Base-by-base conservation (phyloP, 345 rosid species). In the Capsella bursapastoris region DNA sequence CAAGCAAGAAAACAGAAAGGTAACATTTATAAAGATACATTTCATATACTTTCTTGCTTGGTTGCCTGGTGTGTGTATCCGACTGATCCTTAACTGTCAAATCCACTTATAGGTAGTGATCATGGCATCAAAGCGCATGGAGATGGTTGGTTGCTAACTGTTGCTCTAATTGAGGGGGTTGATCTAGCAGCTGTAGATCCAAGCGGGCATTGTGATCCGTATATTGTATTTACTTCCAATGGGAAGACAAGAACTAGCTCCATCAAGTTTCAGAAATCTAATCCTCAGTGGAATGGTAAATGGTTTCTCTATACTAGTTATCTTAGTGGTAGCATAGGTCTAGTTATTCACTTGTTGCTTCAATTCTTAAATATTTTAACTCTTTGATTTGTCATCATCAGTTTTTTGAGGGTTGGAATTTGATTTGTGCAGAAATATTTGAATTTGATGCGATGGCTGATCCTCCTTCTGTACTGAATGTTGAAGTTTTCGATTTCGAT, bases 381-480 rank as follows among this genome's bases (percentile, higher is more conserved):
- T 56, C 51, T 70, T 70, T 55, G 67, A 56, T 70, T 12, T 56
- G 45, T 38, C 53, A 61, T 8, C 28, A 28, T 40, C 31, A 29
- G 47, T 34, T 55, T 64, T 77, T 66, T 62, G 58, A 40, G 15
- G 76, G 77, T n/a, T 15, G 58, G 48, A 76, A 50, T 44, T 45
- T 80, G 74, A 28, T 73, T 41, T 64, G 70, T 81, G 86, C 92
- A 95, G 99, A 95, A 87, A 95, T 95, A 77, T 91, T 91, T 81
- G 97, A 95, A 78, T 95, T 91, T 65, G 93, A 95, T 84, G 97
- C 99, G 7, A 95, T 90, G 97, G 89, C 88, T 15, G 99, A 91
- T 50, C 99, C 97, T 77, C 99, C 99, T 68, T 95, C 99, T 34
- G 84, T 84, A 75, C 86, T 95, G 71, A 96, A 87, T 64, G 83